Evolutionary conservation across 2,329 filamentous ascomycete genomes (phyloP).

Genomic region (Trichophyton simii): DNA sequence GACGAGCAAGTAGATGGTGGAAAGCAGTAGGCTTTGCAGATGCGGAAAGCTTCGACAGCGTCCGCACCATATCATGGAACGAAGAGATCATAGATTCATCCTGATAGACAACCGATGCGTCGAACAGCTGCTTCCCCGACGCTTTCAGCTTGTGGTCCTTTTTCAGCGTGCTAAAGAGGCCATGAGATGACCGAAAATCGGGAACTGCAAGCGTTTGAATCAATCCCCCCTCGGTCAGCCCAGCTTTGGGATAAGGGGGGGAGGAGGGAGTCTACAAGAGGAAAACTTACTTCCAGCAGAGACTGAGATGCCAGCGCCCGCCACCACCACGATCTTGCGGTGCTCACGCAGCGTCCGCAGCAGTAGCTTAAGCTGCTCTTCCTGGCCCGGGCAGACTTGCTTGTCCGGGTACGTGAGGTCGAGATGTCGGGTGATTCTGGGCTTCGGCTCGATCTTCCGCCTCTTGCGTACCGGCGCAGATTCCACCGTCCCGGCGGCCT

Average conservation of each 20-base stretch:
- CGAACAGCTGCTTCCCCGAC: constrained; percentile 90
- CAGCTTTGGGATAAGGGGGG: constrained; percentile 11
- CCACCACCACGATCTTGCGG: constrained; percentile 93
- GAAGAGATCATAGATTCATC: constrained; percentile 76
- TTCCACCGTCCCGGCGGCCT: constrained; percentile 24
- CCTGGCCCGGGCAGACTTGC: constrained; percentile 38
- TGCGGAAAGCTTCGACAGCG: constrained; percentile 66
- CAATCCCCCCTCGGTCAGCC: constrained; percentile 10
- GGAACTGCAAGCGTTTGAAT: constrained; percentile 48
- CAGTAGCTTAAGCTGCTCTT: constrained; percentile 54
- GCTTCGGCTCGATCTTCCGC: constrained; percentile 47
- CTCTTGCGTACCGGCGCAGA: constrained; percentile 63
- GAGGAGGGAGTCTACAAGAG: constrained; percentile 6
- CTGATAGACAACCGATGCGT: constrained; percentile 87
- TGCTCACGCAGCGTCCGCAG: constrained; percentile 67
- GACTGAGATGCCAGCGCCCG: constrained; percentile 91
- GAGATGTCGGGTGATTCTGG: constrained; percentile 70
- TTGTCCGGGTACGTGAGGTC: constrained; percentile 43
- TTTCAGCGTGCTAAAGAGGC: constrained; percentile 74
- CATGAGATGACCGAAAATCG: constrained; percentile 85
- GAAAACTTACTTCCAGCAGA: constrained; percentile 68
- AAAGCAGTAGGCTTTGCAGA: constrained; percentile 73
- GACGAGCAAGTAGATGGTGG: constrained; percentile 81
- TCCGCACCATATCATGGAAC: constrained; percentile 93
- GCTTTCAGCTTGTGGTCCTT: constrained; percentile 82